Conservation (phyloP, 202 grass and related monocot genomes). For the Saccharum hybrid region DNA sequence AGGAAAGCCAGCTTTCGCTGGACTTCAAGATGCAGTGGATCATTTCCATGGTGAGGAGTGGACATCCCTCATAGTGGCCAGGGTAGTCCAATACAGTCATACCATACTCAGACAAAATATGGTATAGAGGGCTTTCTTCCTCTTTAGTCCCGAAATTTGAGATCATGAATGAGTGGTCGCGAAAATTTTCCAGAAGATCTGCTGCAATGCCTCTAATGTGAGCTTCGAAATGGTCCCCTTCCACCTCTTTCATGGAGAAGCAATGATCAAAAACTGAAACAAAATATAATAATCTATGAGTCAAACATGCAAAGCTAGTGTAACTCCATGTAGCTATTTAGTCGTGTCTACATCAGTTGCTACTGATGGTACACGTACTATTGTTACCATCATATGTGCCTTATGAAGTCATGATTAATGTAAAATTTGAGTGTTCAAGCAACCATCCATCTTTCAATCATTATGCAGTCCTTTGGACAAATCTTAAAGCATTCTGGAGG, state of each 20-base stretch:
- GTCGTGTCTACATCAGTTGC: not conserved
- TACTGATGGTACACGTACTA: not conserved
- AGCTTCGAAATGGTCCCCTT: slow-evolving; percentile 63
- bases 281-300: slow-evolving; percentile 21
- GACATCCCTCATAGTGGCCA: slow-evolving; percentile 82
- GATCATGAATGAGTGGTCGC: slow-evolving; percentile 76
- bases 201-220: slow-evolving; percentile 62
- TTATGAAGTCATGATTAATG: not conserved
- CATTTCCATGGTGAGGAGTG: slow-evolving; percentile 83
- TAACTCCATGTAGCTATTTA: not conserved
- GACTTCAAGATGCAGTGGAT: slow-evolving; percentile 86
- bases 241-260: slow-evolving; percentile 68
- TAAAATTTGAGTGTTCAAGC: not conserved
- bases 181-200: slow-evolving; percentile 67
- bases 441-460: not conserved
- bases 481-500: not conserved
- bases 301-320: slow-evolving; percentile 32
- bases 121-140: slow-evolving; percentile 68
- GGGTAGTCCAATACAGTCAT: slow-evolving; percentile 88
- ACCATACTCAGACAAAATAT: slow-evolving; percentile 65
- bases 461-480: not conserved
- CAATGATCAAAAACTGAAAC: slow-evolving; percentile 86
- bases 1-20: slow-evolving; percentile 80
- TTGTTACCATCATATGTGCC: slow-evolving; percentile 7
- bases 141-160: slow-evolving; percentile 72